phyloP scores from a whole-genome alignment of 192 early-diverging fungal species.

The Podila verticillata region DNA sequence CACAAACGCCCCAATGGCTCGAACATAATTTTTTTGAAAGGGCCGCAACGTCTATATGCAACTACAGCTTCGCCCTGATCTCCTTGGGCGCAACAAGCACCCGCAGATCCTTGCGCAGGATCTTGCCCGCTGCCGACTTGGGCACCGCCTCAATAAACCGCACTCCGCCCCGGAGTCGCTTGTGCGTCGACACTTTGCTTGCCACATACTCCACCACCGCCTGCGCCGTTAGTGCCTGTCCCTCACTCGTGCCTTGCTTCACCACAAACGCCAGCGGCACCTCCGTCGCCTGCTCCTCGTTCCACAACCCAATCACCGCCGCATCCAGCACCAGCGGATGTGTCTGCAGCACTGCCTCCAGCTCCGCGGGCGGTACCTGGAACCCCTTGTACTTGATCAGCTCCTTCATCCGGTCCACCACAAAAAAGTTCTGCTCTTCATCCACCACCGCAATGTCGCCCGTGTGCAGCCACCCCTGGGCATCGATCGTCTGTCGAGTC shows the following conservation, averaged over 20 bases:
- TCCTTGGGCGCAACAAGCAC: slow-evolving; percentile 4
- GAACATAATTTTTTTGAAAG: too few species aligned
- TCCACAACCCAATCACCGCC: slow-evolving; percentile 74
- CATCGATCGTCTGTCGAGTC: slow-evolving; percentile 73
- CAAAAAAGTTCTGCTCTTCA: slow-evolving; percentile 67
- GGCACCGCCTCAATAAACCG: slow-evolving; percentile 76
- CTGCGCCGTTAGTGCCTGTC: slow-evolving; percentile 35
- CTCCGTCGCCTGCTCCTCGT: slow-evolving; percentile 73
- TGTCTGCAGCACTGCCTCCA: slow-evolving; percentile 78
- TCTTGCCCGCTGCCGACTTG: slow-evolving; percentile 85
- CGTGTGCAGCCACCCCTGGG: slow-evolving; percentile 83
- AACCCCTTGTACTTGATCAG: slow-evolving; percentile 92
- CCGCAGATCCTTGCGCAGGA: slow-evolving; percentile 79
- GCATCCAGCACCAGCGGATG: slow-evolving; percentile 78
- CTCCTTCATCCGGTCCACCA: slow-evolving; percentile 86
- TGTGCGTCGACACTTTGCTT: slow-evolving; percentile 73
- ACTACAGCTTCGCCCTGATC: slow-evolving; percentile 32
- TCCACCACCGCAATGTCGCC: slow-evolving; percentile 83
- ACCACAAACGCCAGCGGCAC: slow-evolving; percentile 85
- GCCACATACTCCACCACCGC: slow-evolving; percentile 66
- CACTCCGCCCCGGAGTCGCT: slow-evolving; percentile 83
- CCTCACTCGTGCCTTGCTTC: slow-evolving; percentile 29
- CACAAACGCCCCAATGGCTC: too few species aligned
- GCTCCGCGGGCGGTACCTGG: slow-evolving; percentile 88
- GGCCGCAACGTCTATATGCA: too few species aligned